A percentile compares a stretch with the other conserved stretches of the same genome.
These are phyloP conservation scores for Trichoderma orchidacearum DNA, from an alignment of 495 filamentous ascomycete genomes.

Conservation along the genomic window DNA sequence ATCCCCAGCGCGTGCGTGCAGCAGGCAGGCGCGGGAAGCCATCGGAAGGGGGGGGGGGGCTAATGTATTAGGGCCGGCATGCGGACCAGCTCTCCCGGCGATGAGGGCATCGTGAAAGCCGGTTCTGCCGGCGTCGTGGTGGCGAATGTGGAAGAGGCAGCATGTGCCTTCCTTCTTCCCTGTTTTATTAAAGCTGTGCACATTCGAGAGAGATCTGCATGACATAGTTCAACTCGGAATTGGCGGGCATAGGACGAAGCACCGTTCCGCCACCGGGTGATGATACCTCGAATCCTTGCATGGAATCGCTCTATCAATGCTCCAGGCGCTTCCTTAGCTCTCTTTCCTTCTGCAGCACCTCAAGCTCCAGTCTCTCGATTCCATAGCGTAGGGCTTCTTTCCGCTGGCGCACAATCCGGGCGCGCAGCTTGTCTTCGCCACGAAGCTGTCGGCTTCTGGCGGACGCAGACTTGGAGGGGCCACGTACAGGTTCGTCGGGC, in stretches of 20 bases:
- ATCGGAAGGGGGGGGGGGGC: not conserved
- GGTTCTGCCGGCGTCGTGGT: not conserved
- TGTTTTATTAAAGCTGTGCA: too few relatives aligned
- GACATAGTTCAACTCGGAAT: too few relatives aligned
- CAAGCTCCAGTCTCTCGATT: constrained; percentile 34
- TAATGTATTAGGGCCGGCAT: not conserved
- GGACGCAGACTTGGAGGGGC: not conserved
- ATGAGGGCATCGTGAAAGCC: not conserved
- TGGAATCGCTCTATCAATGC: not conserved
- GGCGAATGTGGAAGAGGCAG: not conserved
- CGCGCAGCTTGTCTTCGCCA: constrained; percentile 20
- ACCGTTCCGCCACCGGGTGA: too few relatives aligned
- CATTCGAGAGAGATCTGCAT: too few relatives aligned
- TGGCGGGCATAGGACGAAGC: too few relatives aligned
- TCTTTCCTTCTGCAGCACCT: constrained; percentile 36
- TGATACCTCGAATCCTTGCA: not conserved
- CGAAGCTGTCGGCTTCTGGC: constrained; percentile 7
- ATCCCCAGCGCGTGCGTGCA: not conserved
- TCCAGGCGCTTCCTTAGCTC: constrained; percentile 33
- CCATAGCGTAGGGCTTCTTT: constrained; percentile 33
- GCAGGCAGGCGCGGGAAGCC: not conserved
- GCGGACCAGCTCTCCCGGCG: not conserved
- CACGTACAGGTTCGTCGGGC: not conserved
- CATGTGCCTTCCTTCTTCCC: not conserved
- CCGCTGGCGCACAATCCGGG: constrained; percentile 22